phyloP scores from a whole-genome alignment of 306 rosid genomes.

The Trifolium dubium region DNA sequence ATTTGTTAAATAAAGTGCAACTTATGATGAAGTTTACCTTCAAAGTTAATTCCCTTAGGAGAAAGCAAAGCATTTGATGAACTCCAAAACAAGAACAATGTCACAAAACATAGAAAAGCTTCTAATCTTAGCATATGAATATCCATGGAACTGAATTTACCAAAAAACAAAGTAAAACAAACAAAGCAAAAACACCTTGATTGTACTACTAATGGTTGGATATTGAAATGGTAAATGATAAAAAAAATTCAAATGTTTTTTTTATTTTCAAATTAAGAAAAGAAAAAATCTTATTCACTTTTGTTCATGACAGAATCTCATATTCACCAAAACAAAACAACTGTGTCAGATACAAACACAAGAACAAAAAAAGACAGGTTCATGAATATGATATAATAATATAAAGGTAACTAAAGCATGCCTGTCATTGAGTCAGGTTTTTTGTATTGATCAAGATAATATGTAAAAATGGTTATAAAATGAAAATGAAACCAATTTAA shows the following conservation, averaged over 20 bases:
- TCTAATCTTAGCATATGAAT: constrained; percentile 52
- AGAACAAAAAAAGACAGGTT: constrained; percentile 50
- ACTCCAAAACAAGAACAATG: constrained; percentile 54
- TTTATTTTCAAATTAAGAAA: constrained; percentile 52
- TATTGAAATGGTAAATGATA: constrained; percentile 5
- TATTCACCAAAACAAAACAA: constrained; percentile 65
- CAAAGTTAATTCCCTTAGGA: constrained; percentile 93
- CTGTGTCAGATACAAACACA: constrained; percentile 51
- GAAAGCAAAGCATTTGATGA: constrained; percentile 74
- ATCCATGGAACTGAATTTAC: constrained; percentile 47
- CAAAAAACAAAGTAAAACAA: no score
- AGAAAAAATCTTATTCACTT: constrained; percentile 42
- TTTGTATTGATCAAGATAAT: constrained; percentile 45
- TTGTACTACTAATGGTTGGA: constrained; percentile 1
- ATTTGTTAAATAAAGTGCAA: background rate
- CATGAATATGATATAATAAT: constrained; percentile 47
- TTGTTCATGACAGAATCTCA: constrained; percentile 60
- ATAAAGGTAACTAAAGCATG: constrained; percentile 70
- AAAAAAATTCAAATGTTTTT: constrained; percentile 43
- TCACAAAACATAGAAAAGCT: constrained; percentile 53
- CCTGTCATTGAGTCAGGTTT: constrained; percentile 70
- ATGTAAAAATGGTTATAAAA: constrained; percentile 39
- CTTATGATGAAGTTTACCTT: constrained; percentile 57
- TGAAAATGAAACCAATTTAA: constrained; percentile 44
- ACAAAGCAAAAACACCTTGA: no score